Evolutionary conservation across 108 stramenopile genomes (phyloP).

Genomic region (Stephanodiscus triporus): DNA sequence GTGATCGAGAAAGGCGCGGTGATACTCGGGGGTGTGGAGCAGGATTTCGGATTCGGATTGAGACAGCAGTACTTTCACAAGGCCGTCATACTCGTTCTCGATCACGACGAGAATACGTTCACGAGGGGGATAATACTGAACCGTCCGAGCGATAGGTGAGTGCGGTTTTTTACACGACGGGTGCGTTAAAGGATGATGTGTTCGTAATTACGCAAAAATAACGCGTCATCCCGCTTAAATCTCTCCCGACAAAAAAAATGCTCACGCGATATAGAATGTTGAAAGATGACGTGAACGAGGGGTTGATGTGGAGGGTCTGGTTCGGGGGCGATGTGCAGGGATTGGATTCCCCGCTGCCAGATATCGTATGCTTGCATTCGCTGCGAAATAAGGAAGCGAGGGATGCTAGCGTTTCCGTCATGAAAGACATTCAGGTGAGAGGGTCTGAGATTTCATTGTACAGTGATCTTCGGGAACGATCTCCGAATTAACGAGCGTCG

Average conservation of each 20-base stretch:
- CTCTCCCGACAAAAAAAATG: not conserved
- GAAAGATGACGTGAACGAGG: conserved; percentile 44
- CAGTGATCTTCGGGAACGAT: not conserved
- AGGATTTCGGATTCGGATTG: conserved; percentile 81
- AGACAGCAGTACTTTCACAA: conserved; percentile 84
- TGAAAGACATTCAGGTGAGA: conserved; percentile 78
- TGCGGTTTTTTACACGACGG: too few species aligned
- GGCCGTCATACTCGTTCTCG: conserved; percentile 59
- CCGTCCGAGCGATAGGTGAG: conserved; percentile 41
- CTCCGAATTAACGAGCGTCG: not conserved
- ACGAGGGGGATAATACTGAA: conserved; percentile 71
- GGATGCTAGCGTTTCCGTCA: conserved; percentile 63
- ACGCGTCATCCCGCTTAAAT: not conserved
- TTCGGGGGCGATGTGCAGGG: conserved; percentile 68
- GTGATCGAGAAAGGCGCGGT: conserved; percentile 83
- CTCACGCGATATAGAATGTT: conserved; percentile 5
- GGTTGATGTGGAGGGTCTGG: conserved; percentile 54
- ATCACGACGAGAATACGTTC: conserved; percentile 62
- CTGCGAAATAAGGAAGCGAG: conserved; percentile 55
- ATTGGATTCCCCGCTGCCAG: conserved; percentile 64
- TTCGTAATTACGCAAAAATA: too few species aligned
- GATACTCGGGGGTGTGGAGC: conserved; percentile 74
- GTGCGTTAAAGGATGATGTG: too few species aligned
- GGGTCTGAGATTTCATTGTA: not conserved
- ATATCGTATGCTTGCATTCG: conserved; percentile 82